Evolutionary conservation across 1,284 basidiomycete species (phyloP), one percentile per base, ranked within the genome.

Genomic region (Sporisorium graminicola): DNA sequence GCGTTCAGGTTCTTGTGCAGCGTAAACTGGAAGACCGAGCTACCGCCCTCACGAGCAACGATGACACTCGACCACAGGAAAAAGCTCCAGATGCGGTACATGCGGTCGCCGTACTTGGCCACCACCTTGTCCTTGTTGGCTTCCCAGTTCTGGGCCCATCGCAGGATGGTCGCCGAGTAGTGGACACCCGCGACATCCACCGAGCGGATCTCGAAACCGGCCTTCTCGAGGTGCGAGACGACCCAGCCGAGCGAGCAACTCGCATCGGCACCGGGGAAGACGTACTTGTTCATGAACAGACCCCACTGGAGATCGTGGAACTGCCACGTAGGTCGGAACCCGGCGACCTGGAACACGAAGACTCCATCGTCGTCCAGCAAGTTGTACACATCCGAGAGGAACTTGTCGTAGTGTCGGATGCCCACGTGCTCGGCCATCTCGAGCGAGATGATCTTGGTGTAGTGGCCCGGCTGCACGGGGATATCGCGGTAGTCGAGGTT

Each of bases 391-490:
- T 98, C 93, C 35, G 89, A 88, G 78, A 99, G 89, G 91, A 97
- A 99, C 47, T 91, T 87, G 52, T 90, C 90, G 87, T 99, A 99
- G 70, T 94, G 92, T 79, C 94, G 91, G 85, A 99, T 91, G 66
- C 96, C 96, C 74, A 99, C 97, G 74, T 85, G 84, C 77, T 99
- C 97, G 40, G 96, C 96, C 96, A 99, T 99, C 87, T 99, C 96
- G 80, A 99, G 90, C 80, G 91, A 92, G 57, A 96, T 94, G 74
- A 99, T 99, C 89, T 99, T 99, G 86, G 91, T 92, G 86, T 92
- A 99, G 73, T 85, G 90, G 61, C 91, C 93, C 63, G 90, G 89
- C 27, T 90, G 90, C 51, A 90, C 90, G 42, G 94, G 94, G 78
- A 98, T 93, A 68, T 98, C 94, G 42, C 96, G 91, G 87, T 94